Percentiles rank a stretch among this genome's conserved stretches.
These are phyloP conservation scores for Cystobasidium onofrii DNA, from an alignment of 768 basidiomycete species.

Conservation along the genomic window DNA sequence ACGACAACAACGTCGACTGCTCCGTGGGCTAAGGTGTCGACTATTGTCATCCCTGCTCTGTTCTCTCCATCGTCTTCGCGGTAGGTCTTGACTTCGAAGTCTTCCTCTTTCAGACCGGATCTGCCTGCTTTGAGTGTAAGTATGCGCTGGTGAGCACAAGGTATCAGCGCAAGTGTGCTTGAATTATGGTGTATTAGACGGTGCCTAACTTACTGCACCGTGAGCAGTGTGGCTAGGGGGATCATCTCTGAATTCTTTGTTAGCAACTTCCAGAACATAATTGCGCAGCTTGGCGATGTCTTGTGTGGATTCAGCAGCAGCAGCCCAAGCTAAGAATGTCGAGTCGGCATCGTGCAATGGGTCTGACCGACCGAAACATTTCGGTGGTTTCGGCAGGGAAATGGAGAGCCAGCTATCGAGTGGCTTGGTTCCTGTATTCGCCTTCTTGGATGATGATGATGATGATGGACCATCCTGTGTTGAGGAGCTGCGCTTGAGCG, in stretches of 20 bases:
- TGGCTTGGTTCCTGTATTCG: conserved; percentile 1
- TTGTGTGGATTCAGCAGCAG: background rate
- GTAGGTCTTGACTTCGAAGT: conserved; percentile 5
- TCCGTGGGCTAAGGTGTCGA: conserved; percentile 12
- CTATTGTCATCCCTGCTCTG: conserved; percentile 9
- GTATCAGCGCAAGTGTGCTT: background rate
- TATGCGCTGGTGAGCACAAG: too few species aligned
- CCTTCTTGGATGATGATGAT: background rate
- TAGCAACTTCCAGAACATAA: conserved; percentile 13
- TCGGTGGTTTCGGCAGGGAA: conserved; percentile 15
- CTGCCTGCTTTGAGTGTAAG: conserved; percentile 11
- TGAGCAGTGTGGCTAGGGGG: conserved; percentile 13
- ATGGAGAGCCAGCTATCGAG: conserved; percentile 10
- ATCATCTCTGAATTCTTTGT: conserved; percentile 2
- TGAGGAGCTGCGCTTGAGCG: background rate
- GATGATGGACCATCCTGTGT: background rate
- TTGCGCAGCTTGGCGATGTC: conserved; percentile 16
- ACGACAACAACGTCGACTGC: conserved; percentile 7
- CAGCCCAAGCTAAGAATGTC: conserved; percentile 15
- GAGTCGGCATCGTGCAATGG: conserved; percentile 15
- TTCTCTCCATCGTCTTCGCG: conserved; percentile 12
- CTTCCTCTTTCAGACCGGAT: conserved; percentile 9
- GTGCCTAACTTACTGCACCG: conserved; percentile 8
- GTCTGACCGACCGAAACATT: conserved; percentile 1
- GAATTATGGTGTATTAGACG: background rate